Evolutionary conservation across 768 basidiomycete species (phyloP).

Genomic region (Lactarius sp.): DNA sequence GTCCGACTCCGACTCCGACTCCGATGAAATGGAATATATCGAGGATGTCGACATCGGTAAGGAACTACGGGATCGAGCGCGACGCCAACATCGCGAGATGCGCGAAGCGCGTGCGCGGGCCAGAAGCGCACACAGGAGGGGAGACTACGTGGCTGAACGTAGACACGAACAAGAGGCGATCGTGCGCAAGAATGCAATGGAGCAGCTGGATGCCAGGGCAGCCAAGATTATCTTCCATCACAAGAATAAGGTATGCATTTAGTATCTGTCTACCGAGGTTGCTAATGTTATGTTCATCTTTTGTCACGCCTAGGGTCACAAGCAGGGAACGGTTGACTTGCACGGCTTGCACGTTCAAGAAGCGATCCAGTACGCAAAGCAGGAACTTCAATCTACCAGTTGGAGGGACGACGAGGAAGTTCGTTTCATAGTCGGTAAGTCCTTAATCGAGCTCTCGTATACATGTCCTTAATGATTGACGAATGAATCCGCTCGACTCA

Average conservation of each 20-base stretch:
- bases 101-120: neutral
- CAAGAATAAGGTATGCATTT: slow-evolving; percentile 16
- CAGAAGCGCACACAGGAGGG: neutral
- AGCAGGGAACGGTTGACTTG: slow-evolving; percentile 9
- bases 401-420: neutral
- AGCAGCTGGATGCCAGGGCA: neutral
- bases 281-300: neutral
- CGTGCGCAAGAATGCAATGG: neutral
- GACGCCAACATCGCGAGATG: neutral
- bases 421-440: slow-evolving; percentile 17
- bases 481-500: neutral
- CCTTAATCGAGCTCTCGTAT: neutral
- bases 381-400: neutral
- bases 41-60: neutral
- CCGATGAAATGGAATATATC: neutral
- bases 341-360: slow-evolving; percentile 12
- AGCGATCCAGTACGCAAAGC: slow-evolving; percentile 8
- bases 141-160: neutral
- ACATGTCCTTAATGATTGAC: neutral
- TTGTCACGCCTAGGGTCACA: neutral
- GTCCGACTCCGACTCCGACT: neutral
- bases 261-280: neutral
- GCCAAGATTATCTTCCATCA: slow-evolving; percentile 6
- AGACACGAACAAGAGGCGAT: neutral
- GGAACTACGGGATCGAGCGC: slow-evolving; percentile 5